These are phyloP conservation scores for Amylocarpus encephaloides DNA, from an alignment of 2,329 filamentous ascomycete species.

Conservation along the genomic window DNA sequence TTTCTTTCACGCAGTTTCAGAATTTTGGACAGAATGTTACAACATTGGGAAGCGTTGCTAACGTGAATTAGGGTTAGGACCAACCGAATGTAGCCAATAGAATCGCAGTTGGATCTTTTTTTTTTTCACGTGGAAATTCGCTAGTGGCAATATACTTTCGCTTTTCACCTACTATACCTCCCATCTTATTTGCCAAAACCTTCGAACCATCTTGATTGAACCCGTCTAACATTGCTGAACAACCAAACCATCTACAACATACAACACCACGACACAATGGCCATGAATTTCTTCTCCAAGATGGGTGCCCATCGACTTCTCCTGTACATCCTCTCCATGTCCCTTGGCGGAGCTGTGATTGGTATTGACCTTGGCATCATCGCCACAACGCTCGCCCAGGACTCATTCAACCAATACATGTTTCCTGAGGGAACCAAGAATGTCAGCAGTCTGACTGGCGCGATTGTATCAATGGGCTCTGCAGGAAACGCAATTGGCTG, in stretches of 20 bases:
- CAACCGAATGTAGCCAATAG: no score
- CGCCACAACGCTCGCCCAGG: conserved; percentile 32
- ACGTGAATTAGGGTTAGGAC: no score
- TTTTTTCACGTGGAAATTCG: no score
- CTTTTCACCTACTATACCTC: no score
- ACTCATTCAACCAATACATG: conserved; percentile 31
- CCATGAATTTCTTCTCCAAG: neutral
- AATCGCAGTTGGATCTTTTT: no score
- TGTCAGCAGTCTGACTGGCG: conserved; percentile 18
- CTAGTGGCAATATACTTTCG: no score
- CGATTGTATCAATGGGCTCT: conserved; percentile 33
- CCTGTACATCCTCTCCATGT: conserved; percentile 3
- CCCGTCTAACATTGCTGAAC: no score
- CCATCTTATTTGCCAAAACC: no score
- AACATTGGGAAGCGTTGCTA: no score
- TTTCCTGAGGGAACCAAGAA: conserved; percentile 24
- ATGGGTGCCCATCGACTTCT: conserved; percentile 1
- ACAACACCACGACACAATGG: neutral
- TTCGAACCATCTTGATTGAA: no score
- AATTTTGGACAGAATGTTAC: no score
- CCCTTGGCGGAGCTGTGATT: conserved; percentile 24
- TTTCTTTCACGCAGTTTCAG: no score
- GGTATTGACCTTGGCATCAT: conserved; percentile 29
- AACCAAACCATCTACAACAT: neutral
- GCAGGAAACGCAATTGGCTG: conserved; percentile 31